Evolutionary conservation across 306 rosid species (phyloP), one percentile per base, ranked within the genome.

Genomic region (Glycyrrhiza uralensis): DNA sequence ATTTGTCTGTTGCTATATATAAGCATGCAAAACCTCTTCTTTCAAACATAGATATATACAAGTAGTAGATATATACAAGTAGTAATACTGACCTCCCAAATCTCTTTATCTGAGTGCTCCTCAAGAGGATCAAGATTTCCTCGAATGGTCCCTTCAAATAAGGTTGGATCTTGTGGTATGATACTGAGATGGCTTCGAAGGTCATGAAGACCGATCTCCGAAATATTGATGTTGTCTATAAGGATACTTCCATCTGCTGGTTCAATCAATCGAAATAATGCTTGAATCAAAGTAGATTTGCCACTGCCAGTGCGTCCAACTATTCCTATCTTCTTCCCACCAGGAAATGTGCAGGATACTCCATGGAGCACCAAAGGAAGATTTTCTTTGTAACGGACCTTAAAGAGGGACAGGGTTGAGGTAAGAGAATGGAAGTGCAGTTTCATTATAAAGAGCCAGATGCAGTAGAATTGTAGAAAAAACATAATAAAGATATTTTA

Each of bases 231-330:
- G 75, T 71, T 84, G 89, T 94, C 97, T 71, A 91, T 94, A 46
- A 83, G 80, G 70, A 94, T 94, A 71, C 82, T 85, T 56, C 99
- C 99, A 20, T 73, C 77, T 41, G 72, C 66, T 50, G 99, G 99
- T 82, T 94, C 99, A 39, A 94, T 84, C 81, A 91, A 70, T 62
- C 99, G 93, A 80, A 94, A 94, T 54, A 94, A 83, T 15, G 99
- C 99, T 82, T 94, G 99, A 64, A 94, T 91, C 86, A 94, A 66
- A 35, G 99, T 94, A 62, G 99, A 94, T 85, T 94, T 94, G 63
- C 99, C 99, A 76, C 99, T 94, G 52, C 99, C 99, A 24, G 99
- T 94, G 19, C 97, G 92, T 28, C 99, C 99, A 79, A 94, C 99
- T 76, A 94, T 91, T 58, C 99, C 99, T 76, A 91, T 89, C 60